A percentile compares a stretch with the other conserved stretches of the same genome.
These are phyloP conservation scores for Clathrus columnatus DNA, from an alignment of 768 basidiomycete genomes.

Conservation along the genomic window DNA sequence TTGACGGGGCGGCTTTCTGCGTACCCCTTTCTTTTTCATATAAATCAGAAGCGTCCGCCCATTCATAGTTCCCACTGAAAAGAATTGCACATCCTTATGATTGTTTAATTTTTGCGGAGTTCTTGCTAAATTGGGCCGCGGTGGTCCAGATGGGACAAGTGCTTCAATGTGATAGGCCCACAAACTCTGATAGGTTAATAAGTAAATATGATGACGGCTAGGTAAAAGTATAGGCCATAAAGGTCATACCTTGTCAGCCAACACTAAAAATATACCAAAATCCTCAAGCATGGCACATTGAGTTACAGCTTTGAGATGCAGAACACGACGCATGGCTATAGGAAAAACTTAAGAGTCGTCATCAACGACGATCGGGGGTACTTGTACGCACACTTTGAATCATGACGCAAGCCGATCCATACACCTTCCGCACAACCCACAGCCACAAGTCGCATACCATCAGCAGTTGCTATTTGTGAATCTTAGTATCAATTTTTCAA, in stretches of 20 bases:
- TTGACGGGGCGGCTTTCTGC: slow-evolving; percentile 19
- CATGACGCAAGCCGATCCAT: slow-evolving; percentile 89
- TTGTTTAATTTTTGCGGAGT: slow-evolving; percentile 88
- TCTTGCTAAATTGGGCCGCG: slow-evolving; percentile 57
- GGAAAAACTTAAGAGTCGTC: slow-evolving; percentile 1
- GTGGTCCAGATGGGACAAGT: slow-evolving; percentile 78
- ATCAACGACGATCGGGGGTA: neutral
- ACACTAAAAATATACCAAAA: slow-evolving; percentile 91
- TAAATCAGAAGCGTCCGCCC: slow-evolving; percentile 87
- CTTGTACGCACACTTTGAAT: slow-evolving; percentile 61
- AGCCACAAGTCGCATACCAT: slow-evolving; percentile 80
- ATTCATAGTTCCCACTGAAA: slow-evolving; percentile 82
- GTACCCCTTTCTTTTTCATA: slow-evolving; percentile 88
- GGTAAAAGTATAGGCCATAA: neutral
- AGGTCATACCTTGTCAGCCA: slow-evolving; percentile 71
- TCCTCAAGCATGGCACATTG: slow-evolving; percentile 95
- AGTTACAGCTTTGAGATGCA: slow-evolving; percentile 89
- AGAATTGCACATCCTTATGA: slow-evolving; percentile 90
- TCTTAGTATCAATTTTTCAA: slow-evolving; percentile 9
- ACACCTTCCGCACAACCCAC: slow-evolving; percentile 94
- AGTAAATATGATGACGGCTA: neutral
- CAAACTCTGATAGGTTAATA: slow-evolving; percentile 68
- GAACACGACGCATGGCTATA: slow-evolving; percentile 81
- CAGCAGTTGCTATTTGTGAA: slow-evolving; percentile 53
- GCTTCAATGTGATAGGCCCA: slow-evolving; percentile 97